Evolutionary conservation across 2,329 filamentous ascomycete genomes (phyloP).

Genomic region (Xylariaceae sp.): DNA sequence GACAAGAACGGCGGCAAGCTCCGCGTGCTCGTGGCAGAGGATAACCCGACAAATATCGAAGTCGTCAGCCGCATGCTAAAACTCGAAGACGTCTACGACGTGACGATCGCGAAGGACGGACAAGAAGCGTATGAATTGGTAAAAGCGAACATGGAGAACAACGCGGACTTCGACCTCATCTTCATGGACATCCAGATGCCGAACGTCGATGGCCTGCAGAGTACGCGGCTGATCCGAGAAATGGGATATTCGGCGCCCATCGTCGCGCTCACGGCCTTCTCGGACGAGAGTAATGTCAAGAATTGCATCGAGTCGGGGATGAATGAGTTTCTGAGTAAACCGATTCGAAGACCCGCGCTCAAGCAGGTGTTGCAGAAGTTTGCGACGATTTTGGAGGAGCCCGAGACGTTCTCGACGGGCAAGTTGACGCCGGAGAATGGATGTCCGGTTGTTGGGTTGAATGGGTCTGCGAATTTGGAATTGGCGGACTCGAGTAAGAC

Average conservation of each 20-base stretch:
- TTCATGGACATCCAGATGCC: conserved; percentile 98
- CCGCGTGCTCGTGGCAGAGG: conserved; percentile 78
- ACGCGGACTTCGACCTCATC: conserved; percentile 74
- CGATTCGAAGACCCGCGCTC: conserved; percentile 74
- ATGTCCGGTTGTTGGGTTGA: conserved; percentile 1
- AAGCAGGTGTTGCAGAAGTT: conserved; percentile 84
- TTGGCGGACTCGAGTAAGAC: too few relatives aligned
- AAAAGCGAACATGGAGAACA: conserved; percentile 71
- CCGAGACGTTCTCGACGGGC: conserved; percentile 38
- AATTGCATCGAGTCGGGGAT: conserved; percentile 86
- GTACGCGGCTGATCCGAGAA: conserved; percentile 75
- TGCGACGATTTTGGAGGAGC: conserved; percentile 72
- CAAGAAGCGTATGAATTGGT: conserved; percentile 86
- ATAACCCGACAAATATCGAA: conserved; percentile 54
- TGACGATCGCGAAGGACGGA: conserved; percentile 79
- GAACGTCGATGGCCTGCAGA: conserved; percentile 83
- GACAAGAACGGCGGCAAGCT: conserved; percentile 60
- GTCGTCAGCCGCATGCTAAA: conserved; percentile 61
- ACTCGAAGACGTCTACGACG: conserved; percentile 76
- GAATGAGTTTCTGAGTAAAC: conserved; percentile 78
- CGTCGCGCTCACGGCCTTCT: conserved; percentile 83
- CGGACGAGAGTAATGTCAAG: conserved; percentile 82
- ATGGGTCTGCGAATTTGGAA: neutral
- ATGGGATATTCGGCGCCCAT: conserved; percentile 86
- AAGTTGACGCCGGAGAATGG: conserved; percentile 28